phyloP scores from a whole-genome alignment of 805 yeast species.

The Candida mattraensis region DNA sequence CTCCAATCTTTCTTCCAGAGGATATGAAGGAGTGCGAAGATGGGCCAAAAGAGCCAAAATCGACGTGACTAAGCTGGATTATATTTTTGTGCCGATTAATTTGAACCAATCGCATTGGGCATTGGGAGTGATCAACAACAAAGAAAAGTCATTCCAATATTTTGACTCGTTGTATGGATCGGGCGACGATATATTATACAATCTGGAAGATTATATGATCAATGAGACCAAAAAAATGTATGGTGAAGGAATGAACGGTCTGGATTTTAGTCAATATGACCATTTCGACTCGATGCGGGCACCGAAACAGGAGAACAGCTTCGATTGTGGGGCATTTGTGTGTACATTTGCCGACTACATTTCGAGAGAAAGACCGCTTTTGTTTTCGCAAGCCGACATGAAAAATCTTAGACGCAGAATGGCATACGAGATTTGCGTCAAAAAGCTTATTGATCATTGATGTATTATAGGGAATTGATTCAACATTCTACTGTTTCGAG shows the following conservation, averaged over 20 bases:
- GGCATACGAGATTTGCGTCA: constrained; percentile 54
- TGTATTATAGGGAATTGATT: constrained; percentile 1
- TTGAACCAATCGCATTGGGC: constrained; percentile 89
- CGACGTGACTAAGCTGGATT: constrained; percentile 60
- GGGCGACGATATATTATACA: constrained; percentile 43
- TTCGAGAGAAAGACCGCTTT: constrained; percentile 48
- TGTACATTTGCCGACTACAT: constrained; percentile 72
- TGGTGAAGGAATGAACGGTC: constrained; percentile 36
- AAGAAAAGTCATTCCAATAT: constrained; percentile 57
- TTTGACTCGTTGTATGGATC: constrained; percentile 73
- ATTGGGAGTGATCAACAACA: constrained; percentile 71
- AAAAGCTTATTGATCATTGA: constrained; percentile 19
- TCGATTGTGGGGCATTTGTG: constrained; percentile 92
- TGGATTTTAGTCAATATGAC: constrained; percentile 30
- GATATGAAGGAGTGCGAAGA: constrained; percentile 75
- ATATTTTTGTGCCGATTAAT: constrained; percentile 84
- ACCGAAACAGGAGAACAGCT: constrained; percentile 89
- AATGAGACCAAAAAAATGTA: constrained; percentile 62
- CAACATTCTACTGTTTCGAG: too few relatives aligned
- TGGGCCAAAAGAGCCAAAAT: constrained; percentile 82
- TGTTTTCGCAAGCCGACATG: constrained; percentile 71
- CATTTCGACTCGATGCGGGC: constrained; percentile 34
- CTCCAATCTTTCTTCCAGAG: constrained; percentile 66
- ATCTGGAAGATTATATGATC: constrained; percentile 59
- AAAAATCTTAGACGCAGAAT: constrained; percentile 60